A percentile compares a stretch with the other conserved stretches of the same genome.
Conservation (phyloP, 2,329 filamentous ascomycete species). For the Fusarium globosum region DNA sequence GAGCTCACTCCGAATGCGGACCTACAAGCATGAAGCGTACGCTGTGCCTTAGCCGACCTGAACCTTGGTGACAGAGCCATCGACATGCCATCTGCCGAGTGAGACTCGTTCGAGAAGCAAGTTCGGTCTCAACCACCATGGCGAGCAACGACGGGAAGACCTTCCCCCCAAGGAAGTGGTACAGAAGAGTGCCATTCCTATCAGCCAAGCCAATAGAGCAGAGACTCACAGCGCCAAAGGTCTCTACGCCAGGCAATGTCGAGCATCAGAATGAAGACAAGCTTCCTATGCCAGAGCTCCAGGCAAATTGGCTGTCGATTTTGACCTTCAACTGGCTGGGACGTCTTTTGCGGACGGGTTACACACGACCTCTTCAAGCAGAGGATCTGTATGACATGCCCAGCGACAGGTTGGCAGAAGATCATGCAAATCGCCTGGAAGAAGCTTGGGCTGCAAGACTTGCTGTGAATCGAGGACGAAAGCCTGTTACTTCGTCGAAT, state of each 20-base stretch:
- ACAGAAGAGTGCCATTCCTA: constrained; percentile 46
- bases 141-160: constrained; percentile 36
- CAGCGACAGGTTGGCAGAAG: constrained; percentile 13
- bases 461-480: not conserved
- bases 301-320: constrained; percentile 21
- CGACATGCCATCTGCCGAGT: not conserved
- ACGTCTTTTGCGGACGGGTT: constrained; percentile 17
- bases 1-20: constrained; percentile 10
- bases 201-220: constrained; percentile 33
- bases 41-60: not conserved
- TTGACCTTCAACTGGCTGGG: constrained; percentile 23
- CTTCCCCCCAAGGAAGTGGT: constrained; percentile 48
- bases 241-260: constrained; percentile 5
- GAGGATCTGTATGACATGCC: constrained; percentile 29
- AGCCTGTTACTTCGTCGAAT: not conserved
- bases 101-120: not conserved
- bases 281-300: constrained; percentile 5
- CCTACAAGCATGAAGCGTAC: not conserved
- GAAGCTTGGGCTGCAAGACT: constrained; percentile 17
- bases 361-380: constrained; percentile 22
- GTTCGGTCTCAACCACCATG: constrained; percentile 27
- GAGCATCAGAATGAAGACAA: constrained; percentile 7
- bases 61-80: not conserved
- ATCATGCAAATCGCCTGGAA: constrained; percentile 26
- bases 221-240: not conserved